These are phyloP conservation scores for Tylopilus rubrobrunneus DNA, from an alignment of 768 basidiomycete genomes.

Conservation along the genomic window DNA sequence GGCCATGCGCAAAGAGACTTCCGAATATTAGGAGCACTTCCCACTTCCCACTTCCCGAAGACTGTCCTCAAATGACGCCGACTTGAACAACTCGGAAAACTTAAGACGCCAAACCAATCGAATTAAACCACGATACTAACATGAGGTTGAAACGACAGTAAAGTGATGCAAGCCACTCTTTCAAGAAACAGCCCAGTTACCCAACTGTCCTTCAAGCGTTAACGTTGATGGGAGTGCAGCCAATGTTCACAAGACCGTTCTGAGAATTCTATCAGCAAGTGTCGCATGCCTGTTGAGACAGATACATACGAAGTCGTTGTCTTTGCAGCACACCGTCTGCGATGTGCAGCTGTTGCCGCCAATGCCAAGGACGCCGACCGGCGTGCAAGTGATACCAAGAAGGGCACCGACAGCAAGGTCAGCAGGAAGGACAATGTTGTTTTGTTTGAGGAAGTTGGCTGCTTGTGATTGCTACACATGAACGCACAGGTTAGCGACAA, in stretches of 20 bases:
- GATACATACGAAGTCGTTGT: conserved; percentile 2
- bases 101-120: too few species aligned
- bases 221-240: not conserved
- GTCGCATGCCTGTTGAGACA: too few species aligned
- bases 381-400: not conserved
- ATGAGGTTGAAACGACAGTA: not conserved
- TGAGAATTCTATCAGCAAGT: not conserved
- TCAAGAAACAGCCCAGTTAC: not conserved
- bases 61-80: too few species aligned
- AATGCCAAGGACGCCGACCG: not conserved
- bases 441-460: not conserved
- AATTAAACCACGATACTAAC: not conserved
- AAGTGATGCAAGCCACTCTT: not conserved
- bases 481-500: not conserved
- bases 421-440: not conserved
- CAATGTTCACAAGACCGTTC: conserved; percentile 4
- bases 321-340: conserved; percentile 8
- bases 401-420: not conserved
- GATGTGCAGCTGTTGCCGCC: not conserved
- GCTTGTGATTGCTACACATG: too few species aligned
- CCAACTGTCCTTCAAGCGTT: not conserved
- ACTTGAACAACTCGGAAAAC: too few species aligned
- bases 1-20: too few species aligned
- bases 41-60: too few species aligned
- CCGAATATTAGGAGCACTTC: too few species aligned